Evolutionary conservation across 306 rosid genomes (phyloP).

Genomic region (Rubus idaeus): DNA sequence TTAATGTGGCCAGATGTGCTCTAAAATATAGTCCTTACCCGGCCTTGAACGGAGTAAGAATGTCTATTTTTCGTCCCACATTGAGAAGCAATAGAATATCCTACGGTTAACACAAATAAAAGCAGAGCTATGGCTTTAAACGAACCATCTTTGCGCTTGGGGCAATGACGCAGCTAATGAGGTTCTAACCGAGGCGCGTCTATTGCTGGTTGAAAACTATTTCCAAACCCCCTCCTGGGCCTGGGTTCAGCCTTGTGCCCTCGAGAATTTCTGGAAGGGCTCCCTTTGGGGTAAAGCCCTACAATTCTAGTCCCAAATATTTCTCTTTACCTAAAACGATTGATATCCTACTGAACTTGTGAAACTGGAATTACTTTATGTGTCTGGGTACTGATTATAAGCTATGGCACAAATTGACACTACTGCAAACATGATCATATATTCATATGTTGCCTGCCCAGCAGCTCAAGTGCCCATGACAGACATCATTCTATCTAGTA

Average conservation of each 20-base stretch:
- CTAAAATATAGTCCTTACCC: neutral
- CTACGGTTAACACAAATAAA: neutral
- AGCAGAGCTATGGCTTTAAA: neutral
- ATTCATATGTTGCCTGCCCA: too few species aligned
- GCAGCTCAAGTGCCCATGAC: too few species aligned
- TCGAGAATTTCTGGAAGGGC: constrained; percentile 3
- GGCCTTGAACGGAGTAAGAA: neutral
- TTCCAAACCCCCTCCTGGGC: constrained; percentile 6
- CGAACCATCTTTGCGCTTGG: neutral
- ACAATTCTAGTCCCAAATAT: neutral
- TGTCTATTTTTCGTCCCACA: neutral
- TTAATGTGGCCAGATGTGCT: neutral
- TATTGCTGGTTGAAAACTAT: constrained; percentile 3
- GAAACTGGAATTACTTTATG: too few species aligned
- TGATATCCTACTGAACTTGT: too few species aligned
- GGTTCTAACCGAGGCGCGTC: constrained; percentile 7
- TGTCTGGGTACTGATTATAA: too few species aligned
- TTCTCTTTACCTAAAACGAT: too few species aligned
- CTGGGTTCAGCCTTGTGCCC: constrained; percentile 2
- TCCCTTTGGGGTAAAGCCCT: constrained; percentile 1
- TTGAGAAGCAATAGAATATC: neutral
- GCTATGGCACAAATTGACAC: too few species aligned
- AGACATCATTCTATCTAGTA: too few species aligned
- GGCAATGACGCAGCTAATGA: constrained; percentile 7
- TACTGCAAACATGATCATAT: too few species aligned